These are phyloP conservation scores for Xylaria sp. DNA, from an alignment of 2,329 filamentous ascomycete species.

Conservation along the genomic window DNA sequence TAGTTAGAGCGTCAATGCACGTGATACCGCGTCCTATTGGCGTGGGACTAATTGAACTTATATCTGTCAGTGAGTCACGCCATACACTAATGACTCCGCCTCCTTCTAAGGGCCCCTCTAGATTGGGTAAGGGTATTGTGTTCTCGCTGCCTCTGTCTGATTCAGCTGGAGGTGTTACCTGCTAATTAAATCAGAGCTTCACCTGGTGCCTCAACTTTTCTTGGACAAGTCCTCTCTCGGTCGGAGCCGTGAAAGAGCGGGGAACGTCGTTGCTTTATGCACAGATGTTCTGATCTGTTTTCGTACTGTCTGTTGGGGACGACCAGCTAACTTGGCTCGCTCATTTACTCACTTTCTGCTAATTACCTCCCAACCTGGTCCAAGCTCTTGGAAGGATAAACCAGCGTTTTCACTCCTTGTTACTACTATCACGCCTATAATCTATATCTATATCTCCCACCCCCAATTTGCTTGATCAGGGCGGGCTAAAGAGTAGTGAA, in stretches of 20 bases:
- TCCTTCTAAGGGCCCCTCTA: background rate
- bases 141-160: no score
- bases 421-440: background rate
- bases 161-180: background rate
- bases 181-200: slow-evolving; percentile 3
- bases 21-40: slow-evolving; percentile 33
- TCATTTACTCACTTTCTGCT: background rate
- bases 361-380: background rate
- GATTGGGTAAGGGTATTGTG: background rate
- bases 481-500: background rate
- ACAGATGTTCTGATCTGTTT: background rate
- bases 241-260: slow-evolving; percentile 8
- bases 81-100: no score
- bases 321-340: background rate
- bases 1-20: slow-evolving; percentile 6
- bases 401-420: background rate
- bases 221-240: background rate
- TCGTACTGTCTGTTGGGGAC: background rate
- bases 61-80: slow-evolving; percentile 11
- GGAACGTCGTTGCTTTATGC: background rate
- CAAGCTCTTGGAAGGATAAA: background rate
- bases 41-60: background rate
- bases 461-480: background rate
- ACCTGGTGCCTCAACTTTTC: background rate
- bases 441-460: background rate